Evolutionary conservation across 345 rosid genomes (phyloP), one percentile per base, ranked within the genome.

Genomic region (Salix suchowensis): DNA sequence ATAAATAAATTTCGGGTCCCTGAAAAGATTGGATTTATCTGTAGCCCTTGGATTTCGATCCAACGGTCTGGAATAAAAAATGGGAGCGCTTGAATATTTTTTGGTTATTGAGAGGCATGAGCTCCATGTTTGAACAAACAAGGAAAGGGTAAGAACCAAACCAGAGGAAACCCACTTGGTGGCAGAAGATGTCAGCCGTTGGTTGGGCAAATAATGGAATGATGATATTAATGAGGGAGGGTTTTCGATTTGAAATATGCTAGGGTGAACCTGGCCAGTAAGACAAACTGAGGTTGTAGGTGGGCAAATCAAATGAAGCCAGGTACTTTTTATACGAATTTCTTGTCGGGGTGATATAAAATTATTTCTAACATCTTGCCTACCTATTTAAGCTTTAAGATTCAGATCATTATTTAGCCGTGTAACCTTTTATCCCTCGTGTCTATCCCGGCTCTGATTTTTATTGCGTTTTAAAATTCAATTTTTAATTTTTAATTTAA

Each of bases 191-290:
- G 78, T 72, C 87, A 80, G 75, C 42, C 44, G 84, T 52, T 81
- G 76, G 80, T 72, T 75, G 75, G 83, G 30, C 74, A 78, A 68
- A 70, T 67, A 71, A 74, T 50, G 52, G 77, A 72, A 67, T 16
- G 32, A 48, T 30, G 54, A 68, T 23, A 5, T 36, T 37, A 23
- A 42, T 3, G 32, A 58, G 54, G 52, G 48, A 4, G 36, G 54
- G 19, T 2, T 19, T 54, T 75, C 18, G 52, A 55, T 67, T 54
- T 36, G 23, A 48, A 66, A 65, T n/a, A 26, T 14, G 74, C 52
- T 24, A 24, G 23, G 82, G 68, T 72, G 84, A 66, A 83, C 84
- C 80, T 80, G 13, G 85, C 86, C 78, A 85, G 86, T 77, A 78
- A 80, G 88, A 87, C 86, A 83, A 78, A 79, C 48, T 6, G 50